Evolutionary conservation across 2,329 filamentous ascomycete genomes (phyloP).

Genomic region (Aspergillus terreus): DNA sequence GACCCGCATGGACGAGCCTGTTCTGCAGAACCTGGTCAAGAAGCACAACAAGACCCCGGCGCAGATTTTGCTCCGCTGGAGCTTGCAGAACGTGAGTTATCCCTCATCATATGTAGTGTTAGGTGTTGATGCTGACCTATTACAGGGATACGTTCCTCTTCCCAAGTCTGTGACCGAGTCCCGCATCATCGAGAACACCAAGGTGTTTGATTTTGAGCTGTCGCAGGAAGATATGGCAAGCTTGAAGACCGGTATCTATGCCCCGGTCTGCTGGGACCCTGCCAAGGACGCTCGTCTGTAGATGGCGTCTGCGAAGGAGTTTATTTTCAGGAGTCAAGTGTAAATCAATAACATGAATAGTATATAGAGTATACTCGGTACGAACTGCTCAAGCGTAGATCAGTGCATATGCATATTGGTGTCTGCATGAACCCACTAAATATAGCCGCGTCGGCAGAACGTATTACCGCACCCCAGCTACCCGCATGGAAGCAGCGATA

Average conservation of each 20-base stretch:
- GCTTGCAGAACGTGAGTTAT: constrained; percentile 51
- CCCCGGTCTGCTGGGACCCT: constrained; percentile 59
- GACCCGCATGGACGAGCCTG: constrained; percentile 49
- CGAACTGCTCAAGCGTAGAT: background rate
- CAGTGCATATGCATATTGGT: background rate
- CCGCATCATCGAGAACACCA: constrained; percentile 58
- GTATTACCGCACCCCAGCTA: constrained; percentile 23
- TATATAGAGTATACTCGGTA: background rate
- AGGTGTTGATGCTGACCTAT: background rate
- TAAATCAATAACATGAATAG: background rate
- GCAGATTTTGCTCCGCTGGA: constrained; percentile 60
- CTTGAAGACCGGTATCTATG: constrained; percentile 53
- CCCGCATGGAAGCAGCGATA: background rate
- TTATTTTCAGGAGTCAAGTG: background rate
- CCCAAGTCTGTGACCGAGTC: constrained; percentile 60
- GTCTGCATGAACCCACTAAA: background rate
- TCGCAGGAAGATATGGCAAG: constrained; percentile 56
- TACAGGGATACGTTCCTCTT: constrained; percentile 57
- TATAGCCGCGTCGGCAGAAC: constrained; percentile 24
- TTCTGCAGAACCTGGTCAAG: constrained; percentile 48
- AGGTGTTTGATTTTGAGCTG: constrained; percentile 60
- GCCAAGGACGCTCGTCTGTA: constrained; percentile 25
- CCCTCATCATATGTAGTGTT: too few relatives aligned
- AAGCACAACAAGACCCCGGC: constrained; percentile 57
- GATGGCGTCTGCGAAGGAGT: background rate